Conservation (phyloP, 305 asterid genomes). For the Solanum hybrid region DNA sequence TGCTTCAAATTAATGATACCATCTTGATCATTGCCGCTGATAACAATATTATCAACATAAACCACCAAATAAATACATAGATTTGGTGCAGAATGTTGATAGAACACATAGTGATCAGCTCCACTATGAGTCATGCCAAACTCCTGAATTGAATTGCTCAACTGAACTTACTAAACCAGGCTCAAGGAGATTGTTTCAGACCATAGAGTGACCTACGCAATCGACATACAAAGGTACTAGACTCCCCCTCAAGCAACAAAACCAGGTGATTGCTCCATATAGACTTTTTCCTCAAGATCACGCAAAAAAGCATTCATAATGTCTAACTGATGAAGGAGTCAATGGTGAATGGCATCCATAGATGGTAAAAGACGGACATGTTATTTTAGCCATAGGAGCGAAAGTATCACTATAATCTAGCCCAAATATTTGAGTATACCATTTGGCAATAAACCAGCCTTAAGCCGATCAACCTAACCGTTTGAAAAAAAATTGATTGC, state of each 20-base stretch:
- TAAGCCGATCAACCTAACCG: neutral
- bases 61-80: neutral
- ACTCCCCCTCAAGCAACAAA: neutral
- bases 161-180: neutral
- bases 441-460: neutral
- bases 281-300: neutral
- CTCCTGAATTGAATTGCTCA: neutral
- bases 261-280: neutral
- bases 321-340: neutral
- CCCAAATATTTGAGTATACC: neutral
- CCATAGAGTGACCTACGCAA: neutral
- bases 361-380: neutral
- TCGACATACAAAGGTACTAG: neutral
- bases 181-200: neutral
- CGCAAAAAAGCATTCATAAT: neutral
- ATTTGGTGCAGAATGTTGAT: neutral
- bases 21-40: neutral
- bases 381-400: neutral
- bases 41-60: neutral
- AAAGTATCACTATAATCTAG: neutral
- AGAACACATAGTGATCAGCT: neutral
- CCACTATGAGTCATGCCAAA: neutral
- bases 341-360: neutral
- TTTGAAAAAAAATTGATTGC: neutral
- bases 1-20: neutral